Evolutionary conservation across 768 basidiomycete genomes (phyloP).

Genomic region (Suillus americanus): DNA sequence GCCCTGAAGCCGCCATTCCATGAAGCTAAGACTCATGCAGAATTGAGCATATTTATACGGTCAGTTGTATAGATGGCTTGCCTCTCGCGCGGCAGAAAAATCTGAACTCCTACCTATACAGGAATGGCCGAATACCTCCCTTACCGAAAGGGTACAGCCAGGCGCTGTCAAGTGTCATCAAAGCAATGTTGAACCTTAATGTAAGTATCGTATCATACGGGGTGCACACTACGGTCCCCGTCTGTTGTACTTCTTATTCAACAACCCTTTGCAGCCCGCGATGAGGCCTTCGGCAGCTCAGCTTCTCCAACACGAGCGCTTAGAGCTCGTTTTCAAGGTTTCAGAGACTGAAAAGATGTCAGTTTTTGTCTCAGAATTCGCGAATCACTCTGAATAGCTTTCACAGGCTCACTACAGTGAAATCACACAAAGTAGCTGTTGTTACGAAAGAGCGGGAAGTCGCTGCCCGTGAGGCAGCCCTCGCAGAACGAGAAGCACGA

Average conservation of each 20-base stretch:
- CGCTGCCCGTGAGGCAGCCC: conserved; percentile 49
- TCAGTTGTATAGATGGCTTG: conserved; percentile 28
- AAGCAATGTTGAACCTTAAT: conserved; percentile 84
- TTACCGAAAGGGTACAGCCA: conserved; percentile 83
- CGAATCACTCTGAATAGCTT: background rate
- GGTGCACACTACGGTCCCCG: conserved; percentile 7
- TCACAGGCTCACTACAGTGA: conserved; percentile 61
- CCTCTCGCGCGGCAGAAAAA: background rate
- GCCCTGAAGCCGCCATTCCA: conserved; percentile 92
- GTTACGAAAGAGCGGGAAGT: conserved; percentile 66
- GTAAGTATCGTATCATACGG: conserved; percentile 38
- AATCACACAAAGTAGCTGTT: conserved; percentile 57
- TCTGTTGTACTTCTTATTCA: background rate
- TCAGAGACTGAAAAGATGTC: conserved; percentile 80
- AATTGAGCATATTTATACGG: conserved; percentile 82
- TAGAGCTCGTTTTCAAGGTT: conserved; percentile 70
- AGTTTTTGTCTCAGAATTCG: conserved; percentile 17
- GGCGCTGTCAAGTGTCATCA: conserved; percentile 69
- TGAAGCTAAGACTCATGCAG: conserved; percentile 86
- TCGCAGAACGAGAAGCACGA: conserved; percentile 57
- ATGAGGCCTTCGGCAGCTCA: conserved; percentile 84
- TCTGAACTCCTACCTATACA: conserved; percentile 22
- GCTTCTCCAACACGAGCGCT: conserved; percentile 75
- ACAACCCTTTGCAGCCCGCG: conserved; percentile 56
- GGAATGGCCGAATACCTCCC: conserved; percentile 89